Percentiles rank a stretch among this genome's conserved stretches.
Evolutionary conservation across 2,329 filamentous ascomycete genomes (phyloP).

Genomic region (Geosmithia putterillii): DNA sequence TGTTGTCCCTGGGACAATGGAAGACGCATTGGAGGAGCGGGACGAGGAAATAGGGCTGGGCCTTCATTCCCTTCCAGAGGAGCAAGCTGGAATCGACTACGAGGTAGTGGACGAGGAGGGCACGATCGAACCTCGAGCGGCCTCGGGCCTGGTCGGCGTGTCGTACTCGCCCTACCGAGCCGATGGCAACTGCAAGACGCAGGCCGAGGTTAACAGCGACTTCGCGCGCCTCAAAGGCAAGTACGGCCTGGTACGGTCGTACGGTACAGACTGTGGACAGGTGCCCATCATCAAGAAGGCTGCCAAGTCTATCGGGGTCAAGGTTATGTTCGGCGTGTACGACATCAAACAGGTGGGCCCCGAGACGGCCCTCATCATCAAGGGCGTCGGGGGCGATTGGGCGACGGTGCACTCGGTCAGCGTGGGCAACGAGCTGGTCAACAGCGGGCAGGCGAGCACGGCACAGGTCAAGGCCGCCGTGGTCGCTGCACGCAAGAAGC

Average conservation of each 20-base stretch:
- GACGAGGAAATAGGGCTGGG: too few species aligned
- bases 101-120: background rate
- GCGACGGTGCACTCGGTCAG: constrained; percentile 55
- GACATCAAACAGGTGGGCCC: constrained; percentile 41
- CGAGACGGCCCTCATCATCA: constrained; percentile 49
- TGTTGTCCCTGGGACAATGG: too few species aligned
- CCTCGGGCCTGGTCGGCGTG: constrained; percentile 16
- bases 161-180: constrained; percentile 36
- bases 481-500: constrained; percentile 37
- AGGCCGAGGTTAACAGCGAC: constrained; percentile 50
- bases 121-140: background rate
- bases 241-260: constrained; percentile 60
- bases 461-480: constrained; percentile 46
- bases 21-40: too few species aligned
- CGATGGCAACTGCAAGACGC: constrained; percentile 53
- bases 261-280: constrained; percentile 71
- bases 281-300: constrained; percentile 49
- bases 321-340: constrained; percentile 66
- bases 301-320: constrained; percentile 51
- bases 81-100: too few species aligned
- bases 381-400: constrained; percentile 53
- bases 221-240: constrained; percentile 37
- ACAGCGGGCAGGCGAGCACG: constrained; percentile 42
- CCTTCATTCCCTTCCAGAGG: too few species aligned
- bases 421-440: constrained; percentile 73